These are phyloP conservation scores for Hordeum marinum DNA, from an alignment of 176 grass and related monocot genomes.

Conservation along the genomic window DNA sequence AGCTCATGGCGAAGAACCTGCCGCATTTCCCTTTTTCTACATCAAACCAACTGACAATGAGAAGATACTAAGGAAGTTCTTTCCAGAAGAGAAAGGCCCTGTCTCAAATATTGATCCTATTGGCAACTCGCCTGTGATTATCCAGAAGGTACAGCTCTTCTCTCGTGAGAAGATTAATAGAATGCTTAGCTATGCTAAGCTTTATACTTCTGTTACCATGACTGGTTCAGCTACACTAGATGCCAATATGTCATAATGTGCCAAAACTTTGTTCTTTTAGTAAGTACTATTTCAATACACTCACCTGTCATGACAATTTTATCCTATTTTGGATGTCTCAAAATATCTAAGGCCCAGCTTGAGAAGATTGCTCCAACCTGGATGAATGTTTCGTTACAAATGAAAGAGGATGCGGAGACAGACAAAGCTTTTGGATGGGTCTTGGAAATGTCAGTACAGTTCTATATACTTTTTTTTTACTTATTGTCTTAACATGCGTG, in stretches of 20 bases:
- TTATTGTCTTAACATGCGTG: not conserved
- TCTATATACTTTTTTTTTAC: not conserved
- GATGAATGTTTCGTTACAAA: conserved; percentile 91
- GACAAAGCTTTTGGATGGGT: conserved; percentile 99
- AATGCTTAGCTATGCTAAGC: not conserved
- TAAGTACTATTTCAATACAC: conserved; percentile 2
- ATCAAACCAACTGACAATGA: conserved; percentile 86
- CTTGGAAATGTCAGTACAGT: conserved; percentile 84
- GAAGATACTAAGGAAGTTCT: conserved; percentile 88
- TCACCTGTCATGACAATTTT: not conserved
- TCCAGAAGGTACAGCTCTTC: conserved; percentile 67
- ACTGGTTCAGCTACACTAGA: not conserved
- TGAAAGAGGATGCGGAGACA: conserved; percentile 91
- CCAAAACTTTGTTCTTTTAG: not conserved
- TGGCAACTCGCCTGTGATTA: conserved; percentile 97
- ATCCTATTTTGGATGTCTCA: not conserved
- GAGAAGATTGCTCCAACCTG: conserved; percentile 99
- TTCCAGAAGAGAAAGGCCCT: conserved; percentile 82
- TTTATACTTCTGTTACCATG: not conserved
- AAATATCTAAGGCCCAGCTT: conserved; percentile 51
- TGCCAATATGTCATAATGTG: not conserved
- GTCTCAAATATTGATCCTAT: conserved; percentile 87
- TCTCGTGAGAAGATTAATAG: not conserved
- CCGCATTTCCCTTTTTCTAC: conserved; percentile 89
- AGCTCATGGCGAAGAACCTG: conserved; percentile 59